A percentile compares a stretch with the other conserved stretches of the same genome.
Conservation (phyloP, 2,329 filamentous ascomycete species). For the Thelonectria rubi region DNA sequence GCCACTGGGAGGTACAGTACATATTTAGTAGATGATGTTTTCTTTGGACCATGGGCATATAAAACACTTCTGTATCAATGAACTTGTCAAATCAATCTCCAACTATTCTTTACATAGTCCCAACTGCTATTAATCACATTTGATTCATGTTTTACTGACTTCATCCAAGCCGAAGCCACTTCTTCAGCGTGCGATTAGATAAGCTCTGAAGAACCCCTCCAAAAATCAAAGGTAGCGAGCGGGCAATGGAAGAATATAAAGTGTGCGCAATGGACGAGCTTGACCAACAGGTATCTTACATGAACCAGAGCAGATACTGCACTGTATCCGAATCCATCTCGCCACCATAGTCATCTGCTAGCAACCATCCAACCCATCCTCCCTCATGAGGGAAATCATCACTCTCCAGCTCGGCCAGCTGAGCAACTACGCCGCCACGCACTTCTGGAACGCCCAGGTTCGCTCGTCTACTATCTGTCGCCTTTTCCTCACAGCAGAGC, state of each 20-base stretch:
- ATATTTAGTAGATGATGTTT: too few relatives aligned
- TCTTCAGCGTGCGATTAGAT: neutral
- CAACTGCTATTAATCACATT: neutral
- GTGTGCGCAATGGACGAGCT: too few relatives aligned
- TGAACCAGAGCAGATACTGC: neutral
- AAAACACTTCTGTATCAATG: too few relatives aligned
- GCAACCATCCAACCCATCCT: neutral
- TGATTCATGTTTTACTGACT: neutral
- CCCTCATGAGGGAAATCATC: slow-evolving; percentile 88
- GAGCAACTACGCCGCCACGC: slow-evolving; percentile 91
- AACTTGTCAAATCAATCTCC: neutral
- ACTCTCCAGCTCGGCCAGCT: slow-evolving; percentile 93
- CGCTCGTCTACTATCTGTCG: too few relatives aligned
- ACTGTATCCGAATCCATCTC: neutral
- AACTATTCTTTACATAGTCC: neutral
- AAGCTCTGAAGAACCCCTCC: neutral
- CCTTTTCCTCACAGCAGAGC: too few relatives aligned
- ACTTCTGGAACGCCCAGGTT: slow-evolving; percentile 97
- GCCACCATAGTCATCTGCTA: neutral
- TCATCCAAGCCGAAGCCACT: neutral
- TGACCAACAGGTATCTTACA: neutral
- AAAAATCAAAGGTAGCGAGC: neutral
- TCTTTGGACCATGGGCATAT: too few relatives aligned
- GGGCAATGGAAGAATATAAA: neutral
- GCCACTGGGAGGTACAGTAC: neutral